phyloP scores from a whole-genome alignment of 208 protist species.

The Crithidia thermophila region DNA sequence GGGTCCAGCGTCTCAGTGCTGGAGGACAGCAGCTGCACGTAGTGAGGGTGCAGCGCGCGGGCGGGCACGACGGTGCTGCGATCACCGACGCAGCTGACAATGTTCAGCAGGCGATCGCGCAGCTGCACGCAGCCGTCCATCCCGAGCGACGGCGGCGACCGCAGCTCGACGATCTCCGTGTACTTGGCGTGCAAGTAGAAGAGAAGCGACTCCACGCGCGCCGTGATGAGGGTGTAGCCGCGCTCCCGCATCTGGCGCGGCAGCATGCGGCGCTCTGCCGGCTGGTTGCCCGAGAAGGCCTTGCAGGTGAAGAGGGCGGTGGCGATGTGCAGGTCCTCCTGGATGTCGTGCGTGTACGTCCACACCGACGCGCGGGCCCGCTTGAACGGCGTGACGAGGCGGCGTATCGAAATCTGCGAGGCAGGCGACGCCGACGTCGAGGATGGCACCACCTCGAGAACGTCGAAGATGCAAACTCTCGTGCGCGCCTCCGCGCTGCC shows the following conservation, averaged over 20 bases:
- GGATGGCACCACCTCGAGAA: constrained; percentile 33
- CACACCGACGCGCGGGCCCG: constrained; percentile 19
- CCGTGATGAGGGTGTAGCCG: constrained; percentile 33
- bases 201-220: constrained; percentile 60
- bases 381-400: constrained; percentile 40
- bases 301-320: constrained; percentile 76
- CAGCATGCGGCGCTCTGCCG: constrained; percentile 5
- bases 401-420: constrained; percentile 28
- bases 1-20: constrained; percentile 13
- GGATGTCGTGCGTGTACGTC: constrained; percentile 38
- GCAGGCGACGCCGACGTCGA: neutral
- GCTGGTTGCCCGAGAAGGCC: constrained; percentile 36
- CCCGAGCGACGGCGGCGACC: constrained; percentile 48
- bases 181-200: constrained; percentile 44
- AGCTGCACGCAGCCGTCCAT: constrained; percentile 42
- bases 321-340: constrained; percentile 64
- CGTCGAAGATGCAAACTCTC: constrained; percentile 51
- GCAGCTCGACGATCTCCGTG: constrained; percentile 50
- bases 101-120: constrained; percentile 41
- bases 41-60: constrained; percentile 28
- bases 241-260: constrained; percentile 19
- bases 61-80: constrained; percentile 42
- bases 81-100: constrained; percentile 57
- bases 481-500: constrained; percentile 4
- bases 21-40: constrained; percentile 38